These are phyloP conservation scores for Endocarpon pusillum DNA, from an alignment of 495 filamentous ascomycete genomes.

Conservation along the genomic window DNA sequence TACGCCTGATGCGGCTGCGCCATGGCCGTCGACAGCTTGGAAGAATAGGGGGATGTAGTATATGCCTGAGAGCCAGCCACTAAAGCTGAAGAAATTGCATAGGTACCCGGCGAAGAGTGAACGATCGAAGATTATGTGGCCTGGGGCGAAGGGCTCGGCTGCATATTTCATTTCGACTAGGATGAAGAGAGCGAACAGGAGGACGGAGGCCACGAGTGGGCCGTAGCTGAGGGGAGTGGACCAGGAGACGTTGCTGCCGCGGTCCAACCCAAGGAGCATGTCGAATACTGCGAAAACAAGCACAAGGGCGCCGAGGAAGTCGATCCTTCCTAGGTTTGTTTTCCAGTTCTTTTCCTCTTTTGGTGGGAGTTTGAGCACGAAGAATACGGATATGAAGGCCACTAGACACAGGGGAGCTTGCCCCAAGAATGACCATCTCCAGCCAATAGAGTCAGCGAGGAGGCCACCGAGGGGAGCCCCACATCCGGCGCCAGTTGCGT, in stretches of 20 bases:
- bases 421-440: conserved; percentile 65
- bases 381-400: conserved; percentile 45
- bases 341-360: conserved; percentile 39
- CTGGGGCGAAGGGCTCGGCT: conserved; percentile 60
- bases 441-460: conserved; percentile 58
- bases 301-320: conserved; percentile 59
- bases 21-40: conserved; percentile 53
- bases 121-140: conserved; percentile 58
- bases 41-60: conserved; percentile 73
- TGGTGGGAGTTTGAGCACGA: conserved; percentile 44
- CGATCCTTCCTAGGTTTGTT: conserved; percentile 51
- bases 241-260: conserved; percentile 63
- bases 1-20: conserved; percentile 46
- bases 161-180: conserved; percentile 58
- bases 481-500: conserved; percentile 45
- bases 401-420: conserved; percentile 55
- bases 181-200: conserved; percentile 50
- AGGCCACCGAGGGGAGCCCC: conserved; percentile 62
- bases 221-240: conserved; percentile 37
- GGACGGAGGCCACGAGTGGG: conserved; percentile 36
- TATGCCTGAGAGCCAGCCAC: conserved; percentile 40
- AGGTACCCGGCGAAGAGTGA: conserved; percentile 50
- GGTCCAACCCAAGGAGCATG: conserved; percentile 60
- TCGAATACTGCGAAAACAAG: conserved; percentile 55
- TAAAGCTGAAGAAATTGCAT: conserved; percentile 64